phyloP scores from a whole-genome alignment of 2,329 filamentous ascomycete genomes.

The Clonostachys solani region DNA sequence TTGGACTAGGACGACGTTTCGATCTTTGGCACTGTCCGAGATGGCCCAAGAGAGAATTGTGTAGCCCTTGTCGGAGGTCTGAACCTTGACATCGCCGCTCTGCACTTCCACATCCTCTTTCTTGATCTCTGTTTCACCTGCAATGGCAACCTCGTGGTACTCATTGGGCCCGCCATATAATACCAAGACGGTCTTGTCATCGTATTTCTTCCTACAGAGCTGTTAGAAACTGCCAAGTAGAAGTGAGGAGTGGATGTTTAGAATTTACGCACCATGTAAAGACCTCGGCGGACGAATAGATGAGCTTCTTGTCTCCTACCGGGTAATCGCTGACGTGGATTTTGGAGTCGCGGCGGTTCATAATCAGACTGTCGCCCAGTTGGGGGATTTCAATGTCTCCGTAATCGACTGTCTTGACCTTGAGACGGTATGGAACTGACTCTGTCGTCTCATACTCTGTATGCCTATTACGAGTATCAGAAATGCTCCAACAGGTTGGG shows the following conservation, averaged over 20 bases:
- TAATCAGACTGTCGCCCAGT: conserved; percentile 31
- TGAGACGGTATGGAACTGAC: conserved; percentile 1
- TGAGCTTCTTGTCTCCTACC: conserved; percentile 48
- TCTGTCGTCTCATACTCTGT: conserved; percentile 1
- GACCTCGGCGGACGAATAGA: conserved; percentile 64
- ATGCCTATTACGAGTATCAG: background rate
- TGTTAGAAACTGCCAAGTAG: background rate
- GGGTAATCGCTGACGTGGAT: conserved; percentile 42
- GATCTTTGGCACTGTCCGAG: conserved; percentile 29
- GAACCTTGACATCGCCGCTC: conserved; percentile 4
- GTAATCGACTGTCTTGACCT: conserved; percentile 21
- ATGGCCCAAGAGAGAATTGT: conserved; percentile 40
- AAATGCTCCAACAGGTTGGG: too few relatives aligned
- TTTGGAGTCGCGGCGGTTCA: conserved; percentile 4
- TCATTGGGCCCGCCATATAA: conserved; percentile 58
- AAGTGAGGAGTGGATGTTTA: background rate
- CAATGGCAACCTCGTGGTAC: conserved; percentile 50
- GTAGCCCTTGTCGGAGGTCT: conserved; percentile 5
- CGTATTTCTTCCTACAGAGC: conserved; percentile 44
- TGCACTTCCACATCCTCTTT: conserved; percentile 22
- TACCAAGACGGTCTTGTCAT: conserved; percentile 49
- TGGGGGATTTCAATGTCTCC: conserved; percentile 5
- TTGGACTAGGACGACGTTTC: conserved; percentile 45
- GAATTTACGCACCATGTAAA: conserved; percentile 43
- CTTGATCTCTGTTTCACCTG: background rate